Evolutionary conservation across 306 rosid species (phyloP).

Genomic region (Pterocarpus santalinus): DNA sequence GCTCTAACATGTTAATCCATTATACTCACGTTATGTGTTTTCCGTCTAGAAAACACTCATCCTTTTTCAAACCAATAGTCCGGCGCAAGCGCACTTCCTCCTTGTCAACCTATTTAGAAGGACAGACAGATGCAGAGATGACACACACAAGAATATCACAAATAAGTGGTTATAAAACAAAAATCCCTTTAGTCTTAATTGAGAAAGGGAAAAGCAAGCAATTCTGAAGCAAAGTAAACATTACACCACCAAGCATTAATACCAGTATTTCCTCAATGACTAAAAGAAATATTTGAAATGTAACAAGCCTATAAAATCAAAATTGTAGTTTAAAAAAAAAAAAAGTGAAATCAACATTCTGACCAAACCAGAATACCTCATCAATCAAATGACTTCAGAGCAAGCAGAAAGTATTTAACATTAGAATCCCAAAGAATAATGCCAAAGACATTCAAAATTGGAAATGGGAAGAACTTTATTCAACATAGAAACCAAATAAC

Average conservation of each 20-base stretch:
- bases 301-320: background rate
- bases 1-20: constrained; percentile 4
- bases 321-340: background rate
- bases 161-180: constrained; percentile 26
- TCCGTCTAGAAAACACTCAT: constrained; percentile 94
- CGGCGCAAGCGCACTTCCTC: constrained; percentile 98
- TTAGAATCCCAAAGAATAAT: constrained; percentile 11
- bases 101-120: constrained; percentile 84
- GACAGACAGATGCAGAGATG: constrained; percentile 27
- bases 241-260: constrained; percentile 1
- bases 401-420: constrained; percentile 5
- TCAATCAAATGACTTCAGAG: constrained; percentile 31
- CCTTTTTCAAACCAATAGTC: constrained; percentile 86
- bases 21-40: constrained; percentile 93
- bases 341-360: constrained; percentile 17
- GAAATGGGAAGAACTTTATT: constrained; percentile 9
- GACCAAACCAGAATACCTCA: background rate
- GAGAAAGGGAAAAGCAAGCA: too few species aligned
- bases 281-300: constrained; percentile 23
- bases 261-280: constrained; percentile 24
- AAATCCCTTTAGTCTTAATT: constrained; percentile 8
- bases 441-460: constrained; percentile 16
- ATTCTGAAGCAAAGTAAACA: constrained; percentile 1
- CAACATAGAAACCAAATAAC: constrained; percentile 23
- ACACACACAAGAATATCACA: constrained; percentile 13